phyloP scores from a whole-genome alignment of 2,329 filamentous ascomycete species.

The Talaromyces sp. region DNA sequence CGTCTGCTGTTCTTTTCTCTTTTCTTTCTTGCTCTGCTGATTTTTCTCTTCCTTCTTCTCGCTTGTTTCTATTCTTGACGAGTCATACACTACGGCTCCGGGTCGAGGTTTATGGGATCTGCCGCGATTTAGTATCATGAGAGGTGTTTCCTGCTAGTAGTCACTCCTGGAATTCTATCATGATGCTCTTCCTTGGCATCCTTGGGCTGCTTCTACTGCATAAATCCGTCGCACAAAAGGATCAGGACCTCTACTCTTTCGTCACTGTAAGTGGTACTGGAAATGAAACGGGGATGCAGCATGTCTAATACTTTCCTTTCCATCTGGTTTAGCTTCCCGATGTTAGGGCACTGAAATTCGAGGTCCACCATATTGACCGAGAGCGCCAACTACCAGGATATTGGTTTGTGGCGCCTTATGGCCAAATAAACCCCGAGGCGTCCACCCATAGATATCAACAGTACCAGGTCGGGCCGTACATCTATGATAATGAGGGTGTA shows the following conservation, averaged over 20 bases:
- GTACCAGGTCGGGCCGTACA: conserved; percentile 50
- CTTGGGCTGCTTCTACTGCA: conserved; percentile 8
- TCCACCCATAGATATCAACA: conserved; percentile 33
- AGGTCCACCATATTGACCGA: conserved; percentile 25
- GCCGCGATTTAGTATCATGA: neutral
- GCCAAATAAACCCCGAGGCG: conserved; percentile 21
- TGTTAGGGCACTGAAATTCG: conserved; percentile 24
- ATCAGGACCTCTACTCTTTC: conserved; percentile 20
- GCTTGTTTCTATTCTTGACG: neutral
- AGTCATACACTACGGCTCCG: neutral
- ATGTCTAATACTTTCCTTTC: neutral
- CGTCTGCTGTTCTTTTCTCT: neutral
- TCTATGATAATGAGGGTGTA: conserved; percentile 51
- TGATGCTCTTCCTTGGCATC: conserved; percentile 4
- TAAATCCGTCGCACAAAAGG: conserved; percentile 8
- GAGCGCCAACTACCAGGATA: conserved; percentile 44
- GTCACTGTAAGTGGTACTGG: conserved; percentile 16
- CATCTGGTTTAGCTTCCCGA: conserved; percentile 20
- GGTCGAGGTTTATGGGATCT: neutral
- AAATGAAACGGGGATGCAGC: neutral
- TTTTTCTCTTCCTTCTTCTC: neutral
- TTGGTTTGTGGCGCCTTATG: conserved; percentile 52
- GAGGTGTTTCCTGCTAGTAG: conserved; percentile 1
- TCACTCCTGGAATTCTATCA: neutral
- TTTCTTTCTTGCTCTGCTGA: neutral